A percentile compares a stretch with the other conserved stretches of the same genome.
These are phyloP conservation scores for Hypoxylon crocopeplum DNA, from an alignment of 495 filamentous ascomycete genomes.

Conservation along the genomic window DNA sequence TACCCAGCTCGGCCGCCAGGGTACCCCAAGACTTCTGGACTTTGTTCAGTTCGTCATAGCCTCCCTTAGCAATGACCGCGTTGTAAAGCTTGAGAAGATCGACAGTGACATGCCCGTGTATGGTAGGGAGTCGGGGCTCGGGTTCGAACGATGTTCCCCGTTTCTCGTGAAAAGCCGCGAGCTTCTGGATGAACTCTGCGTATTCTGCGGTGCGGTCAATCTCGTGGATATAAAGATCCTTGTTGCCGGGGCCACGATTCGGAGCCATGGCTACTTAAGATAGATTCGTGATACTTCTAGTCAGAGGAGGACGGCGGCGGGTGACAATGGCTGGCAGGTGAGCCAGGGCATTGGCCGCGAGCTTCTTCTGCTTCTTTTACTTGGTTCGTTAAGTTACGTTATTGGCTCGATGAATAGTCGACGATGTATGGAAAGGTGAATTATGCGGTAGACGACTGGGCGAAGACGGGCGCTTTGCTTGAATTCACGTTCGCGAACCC, in stretches of 20 bases:
- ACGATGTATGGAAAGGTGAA: too few species aligned
- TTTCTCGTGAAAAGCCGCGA: conserved; percentile 70
- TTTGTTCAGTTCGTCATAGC: conserved; percentile 80
- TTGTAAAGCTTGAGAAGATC: conserved; percentile 76
- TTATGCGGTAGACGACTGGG: too few species aligned
- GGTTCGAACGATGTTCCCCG: conserved; percentile 75
- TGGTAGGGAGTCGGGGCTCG: conserved; percentile 68
- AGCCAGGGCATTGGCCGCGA: conserved; percentile 13
- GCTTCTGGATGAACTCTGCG: conserved; percentile 70
- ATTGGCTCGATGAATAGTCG: not conserved
- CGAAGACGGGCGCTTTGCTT: too few species aligned
- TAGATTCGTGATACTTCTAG: not conserved
- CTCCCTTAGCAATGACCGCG: conserved; percentile 70
- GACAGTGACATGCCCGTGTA: conserved; percentile 66
- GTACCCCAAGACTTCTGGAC: conserved; percentile 82
- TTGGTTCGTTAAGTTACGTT: too few species aligned
- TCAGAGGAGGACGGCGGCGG: not conserved
- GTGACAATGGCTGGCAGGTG: not conserved
- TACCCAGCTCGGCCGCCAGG: conserved; percentile 69
- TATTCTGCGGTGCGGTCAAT: conserved; percentile 67
- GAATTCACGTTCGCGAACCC: too few species aligned
- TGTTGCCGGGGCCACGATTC: conserved; percentile 32
- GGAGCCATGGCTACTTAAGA: conserved; percentile 30
- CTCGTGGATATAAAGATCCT: conserved; percentile 39
- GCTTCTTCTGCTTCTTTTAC: not conserved